A percentile compares a stretch with the other conserved stretches of the same genome.
These are phyloP conservation scores for Proliferodiscus dingleyae DNA, from an alignment of 2,329 filamentous ascomycete species.

Conservation along the genomic window DNA sequence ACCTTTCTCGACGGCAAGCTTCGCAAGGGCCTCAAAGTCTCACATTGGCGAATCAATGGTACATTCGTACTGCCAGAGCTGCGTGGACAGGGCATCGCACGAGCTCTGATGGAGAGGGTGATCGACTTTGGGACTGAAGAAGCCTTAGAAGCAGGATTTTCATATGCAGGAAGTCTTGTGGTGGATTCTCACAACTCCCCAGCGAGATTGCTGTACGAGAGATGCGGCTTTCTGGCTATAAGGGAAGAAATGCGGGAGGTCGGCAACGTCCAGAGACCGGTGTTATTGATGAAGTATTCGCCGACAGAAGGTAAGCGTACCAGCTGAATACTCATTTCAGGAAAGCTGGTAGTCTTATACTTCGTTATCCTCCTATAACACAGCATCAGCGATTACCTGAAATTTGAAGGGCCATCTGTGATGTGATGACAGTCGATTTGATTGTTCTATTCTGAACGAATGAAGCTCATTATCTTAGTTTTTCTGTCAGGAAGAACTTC, in stretches of 20 bases:
- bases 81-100: conserved; percentile 34
- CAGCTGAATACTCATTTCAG: background rate
- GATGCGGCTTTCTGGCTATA: conserved; percentile 32
- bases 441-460: no score
- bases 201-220: conserved; percentile 33
- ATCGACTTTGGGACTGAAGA: conserved; percentile 26
- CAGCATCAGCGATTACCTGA: no score
- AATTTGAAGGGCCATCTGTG: no score
- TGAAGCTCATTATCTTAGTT: no score
- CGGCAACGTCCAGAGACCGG: conserved; percentile 8
- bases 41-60: conserved; percentile 34
- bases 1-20: conserved; percentile 2
- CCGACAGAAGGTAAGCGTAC: background rate
- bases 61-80: conserved; percentile 36
- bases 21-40: background rate
- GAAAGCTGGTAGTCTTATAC: no score
- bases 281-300: conserved; percentile 19
- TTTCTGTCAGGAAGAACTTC: no score
- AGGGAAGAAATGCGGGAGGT: conserved; percentile 14
- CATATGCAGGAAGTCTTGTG: conserved; percentile 30
- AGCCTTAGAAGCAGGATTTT: conserved; percentile 18
- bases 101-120: conserved; percentile 30
- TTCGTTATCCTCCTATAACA: no score
- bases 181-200: conserved; percentile 33
- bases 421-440: no score